phyloP scores from a whole-genome alignment of 371 early-diverging fungal species.

The Actinomortierella wolfii region DNA sequence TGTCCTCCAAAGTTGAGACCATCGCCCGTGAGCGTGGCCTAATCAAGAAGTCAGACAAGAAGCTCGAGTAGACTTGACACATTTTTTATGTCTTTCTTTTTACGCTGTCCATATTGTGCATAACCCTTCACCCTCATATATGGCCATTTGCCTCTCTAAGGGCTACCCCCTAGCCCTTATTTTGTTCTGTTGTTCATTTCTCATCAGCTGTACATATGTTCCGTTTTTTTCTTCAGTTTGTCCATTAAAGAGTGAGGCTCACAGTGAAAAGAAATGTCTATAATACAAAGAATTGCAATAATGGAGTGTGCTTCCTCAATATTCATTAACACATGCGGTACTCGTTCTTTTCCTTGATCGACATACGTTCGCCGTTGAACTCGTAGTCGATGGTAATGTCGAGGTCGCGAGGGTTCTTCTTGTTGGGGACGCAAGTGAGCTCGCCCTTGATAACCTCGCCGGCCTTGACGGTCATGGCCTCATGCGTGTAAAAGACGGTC shows the following conservation, averaged over 20 bases:
- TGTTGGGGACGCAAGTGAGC: slow-evolving; percentile 84
- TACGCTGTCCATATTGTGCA: too few species aligned
- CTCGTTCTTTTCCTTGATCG: slow-evolving; percentile 67
- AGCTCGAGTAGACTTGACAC: slow-evolving; percentile 13
- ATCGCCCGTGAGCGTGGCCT: slow-evolving; percentile 39
- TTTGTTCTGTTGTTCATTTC: too few species aligned
- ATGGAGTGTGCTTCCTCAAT: background rate
- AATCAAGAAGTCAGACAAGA: slow-evolving; percentile 40
- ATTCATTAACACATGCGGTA: slow-evolving; percentile 90
- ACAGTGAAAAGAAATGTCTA: background rate
- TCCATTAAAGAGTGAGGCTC: background rate
- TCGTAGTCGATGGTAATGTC: slow-evolving; percentile 87
- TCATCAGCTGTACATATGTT: too few species aligned
- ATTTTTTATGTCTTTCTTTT: background rate
- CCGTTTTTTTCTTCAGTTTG: too few species aligned
- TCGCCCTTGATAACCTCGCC: slow-evolving; percentile 86
- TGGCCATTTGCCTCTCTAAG: background rate
- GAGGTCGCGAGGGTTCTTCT: slow-evolving; percentile 90
- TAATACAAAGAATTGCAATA: too few species aligned
- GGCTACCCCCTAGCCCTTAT: too few species aligned
- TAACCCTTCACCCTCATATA: background rate
- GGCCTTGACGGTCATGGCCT: slow-evolving; percentile 69
- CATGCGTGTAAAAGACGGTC: slow-evolving; percentile 88
- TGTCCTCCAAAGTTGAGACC: slow-evolving; percentile 36
- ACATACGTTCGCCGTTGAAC: slow-evolving; percentile 68